phyloP scores from a whole-genome alignment of 176 grass and related monocot genomes.

The Musa beccarii region DNA sequence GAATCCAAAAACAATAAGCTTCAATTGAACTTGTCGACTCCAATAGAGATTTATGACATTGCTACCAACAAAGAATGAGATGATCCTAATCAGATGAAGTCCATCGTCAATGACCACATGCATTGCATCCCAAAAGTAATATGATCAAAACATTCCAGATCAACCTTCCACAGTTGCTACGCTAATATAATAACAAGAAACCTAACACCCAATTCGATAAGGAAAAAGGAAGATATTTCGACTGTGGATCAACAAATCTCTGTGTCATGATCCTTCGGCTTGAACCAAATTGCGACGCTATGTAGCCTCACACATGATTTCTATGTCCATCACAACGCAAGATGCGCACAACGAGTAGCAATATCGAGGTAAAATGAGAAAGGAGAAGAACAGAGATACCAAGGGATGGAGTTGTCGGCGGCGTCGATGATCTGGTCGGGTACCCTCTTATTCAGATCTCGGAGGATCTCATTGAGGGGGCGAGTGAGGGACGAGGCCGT shows the following conservation, averaged over 20 bases:
- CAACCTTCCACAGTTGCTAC: background rate
- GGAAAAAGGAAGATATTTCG: background rate
- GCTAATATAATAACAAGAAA: too few relatives aligned
- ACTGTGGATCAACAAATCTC: background rate
- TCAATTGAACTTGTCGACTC: background rate
- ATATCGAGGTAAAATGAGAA: background rate
- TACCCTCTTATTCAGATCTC: conserved; percentile 97
- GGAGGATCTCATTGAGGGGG: conserved; percentile 89
- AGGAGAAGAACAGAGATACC: conserved; percentile 28
- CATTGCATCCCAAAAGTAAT: background rate
- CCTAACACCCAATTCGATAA: background rate
- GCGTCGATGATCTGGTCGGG: conserved; percentile 91
- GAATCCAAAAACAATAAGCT: background rate
- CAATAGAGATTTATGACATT: background rate
- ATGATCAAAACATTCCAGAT: background rate
- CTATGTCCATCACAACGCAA: background rate
- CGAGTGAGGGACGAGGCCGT: conserved; percentile 57
- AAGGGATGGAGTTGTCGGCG: conserved; percentile 53
- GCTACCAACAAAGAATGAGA: background rate
- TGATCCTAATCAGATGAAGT: background rate
- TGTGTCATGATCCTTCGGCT: background rate
- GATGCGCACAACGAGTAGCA: background rate
- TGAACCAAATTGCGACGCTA: background rate
- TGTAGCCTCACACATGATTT: background rate
- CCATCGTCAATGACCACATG: background rate